phyloP scores from a whole-genome alignment of 2,329 filamentous ascomycete species.

The Trichoderma pleuroti region DNA sequence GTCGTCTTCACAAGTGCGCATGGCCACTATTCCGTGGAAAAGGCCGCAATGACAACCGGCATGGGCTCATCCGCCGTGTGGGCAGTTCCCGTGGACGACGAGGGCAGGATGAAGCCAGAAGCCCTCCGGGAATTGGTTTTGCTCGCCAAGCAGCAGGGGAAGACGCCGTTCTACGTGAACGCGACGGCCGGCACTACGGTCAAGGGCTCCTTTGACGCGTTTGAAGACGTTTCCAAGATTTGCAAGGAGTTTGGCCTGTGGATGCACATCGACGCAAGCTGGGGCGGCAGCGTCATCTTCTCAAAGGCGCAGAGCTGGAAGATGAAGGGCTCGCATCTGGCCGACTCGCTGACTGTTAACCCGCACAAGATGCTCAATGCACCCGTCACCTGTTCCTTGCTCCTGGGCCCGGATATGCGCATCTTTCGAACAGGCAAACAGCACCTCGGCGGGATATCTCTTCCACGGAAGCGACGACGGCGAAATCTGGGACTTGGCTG shows the following conservation, averaged over 20 bases:
- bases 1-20: slow-evolving; percentile 85
- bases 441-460: slow-evolving; percentile 79
- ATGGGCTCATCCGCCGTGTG: slow-evolving; percentile 74
- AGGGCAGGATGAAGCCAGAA: slow-evolving; percentile 66
- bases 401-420: slow-evolving; percentile 72
- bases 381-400: slow-evolving; percentile 85
- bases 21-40: slow-evolving; percentile 92
- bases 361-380: slow-evolving; percentile 97
- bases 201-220: slow-evolving; percentile 81
- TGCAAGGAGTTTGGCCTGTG: slow-evolving; percentile 73
- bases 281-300: slow-evolving; percentile 85
- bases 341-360: slow-evolving; percentile 81
- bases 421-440: slow-evolving; percentile 82
- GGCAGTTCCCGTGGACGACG: slow-evolving; percentile 67
- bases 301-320: slow-evolving; percentile 60
- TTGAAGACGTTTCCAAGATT: slow-evolving; percentile 64
- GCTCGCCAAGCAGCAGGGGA: slow-evolving; percentile 60
- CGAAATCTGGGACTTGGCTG: slow-evolving; percentile 84
- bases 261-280: slow-evolving; percentile 90
- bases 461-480: slow-evolving; percentile 60
- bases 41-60: slow-evolving; percentile 87
- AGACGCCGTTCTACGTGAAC: slow-evolving; percentile 91
- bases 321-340: slow-evolving; percentile 67
- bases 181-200: slow-evolving; percentile 95
- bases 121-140: slow-evolving; percentile 62